Percentiles rank a stretch among this genome's conserved stretches.
Evolutionary conservation across 2,329 filamentous ascomycete species (phyloP).

Genomic region (Paraphaeosphaeria minitans): DNA sequence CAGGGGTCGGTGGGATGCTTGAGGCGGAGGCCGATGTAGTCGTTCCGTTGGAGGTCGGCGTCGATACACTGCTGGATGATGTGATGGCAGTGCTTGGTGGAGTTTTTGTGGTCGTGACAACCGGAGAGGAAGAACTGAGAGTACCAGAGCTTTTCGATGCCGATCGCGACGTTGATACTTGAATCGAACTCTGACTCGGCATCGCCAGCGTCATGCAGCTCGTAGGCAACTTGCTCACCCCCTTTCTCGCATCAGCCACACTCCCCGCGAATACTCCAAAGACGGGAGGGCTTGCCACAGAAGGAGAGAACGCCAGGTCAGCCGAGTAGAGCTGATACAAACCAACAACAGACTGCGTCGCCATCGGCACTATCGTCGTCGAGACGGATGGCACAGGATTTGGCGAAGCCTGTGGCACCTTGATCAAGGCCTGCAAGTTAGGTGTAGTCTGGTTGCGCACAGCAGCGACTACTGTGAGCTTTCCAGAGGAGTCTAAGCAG

Average conservation of each 20-base stretch:
- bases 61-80: background rate
- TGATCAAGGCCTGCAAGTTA: slow-evolving; percentile 27
- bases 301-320: slow-evolving; percentile 22
- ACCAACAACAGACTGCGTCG: slow-evolving; percentile 29
- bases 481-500: slow-evolving; percentile 50
- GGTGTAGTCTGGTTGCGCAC: slow-evolving; percentile 23
- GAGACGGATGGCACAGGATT: slow-evolving; percentile 31
- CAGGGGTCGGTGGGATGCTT: background rate
- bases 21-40: background rate
- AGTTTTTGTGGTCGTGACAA: background rate
- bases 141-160: background rate
- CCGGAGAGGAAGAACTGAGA: background rate
- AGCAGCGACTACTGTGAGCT: slow-evolving; percentile 32
- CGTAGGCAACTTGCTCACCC: slow-evolving; percentile 16
- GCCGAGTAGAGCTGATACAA: slow-evolving; percentile 34
- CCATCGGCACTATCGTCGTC: slow-evolving; percentile 30
- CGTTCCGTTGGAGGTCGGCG: background rate
- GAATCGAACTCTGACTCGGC: slow-evolving; percentile 4
- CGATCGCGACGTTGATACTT: background rate
- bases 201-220: slow-evolving; percentile 23
- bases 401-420: slow-evolving; percentile 26
- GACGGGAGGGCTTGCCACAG: slow-evolving; percentile 19
- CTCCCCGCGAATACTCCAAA: slow-evolving; percentile 30
- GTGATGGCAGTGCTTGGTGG: background rate
- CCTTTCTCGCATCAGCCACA: slow-evolving; percentile 28